Evolutionary conservation across 495 filamentous ascomycete species (phyloP), one percentile per base, ranked within the genome.

Genomic region (Tuber aestivum): DNA sequence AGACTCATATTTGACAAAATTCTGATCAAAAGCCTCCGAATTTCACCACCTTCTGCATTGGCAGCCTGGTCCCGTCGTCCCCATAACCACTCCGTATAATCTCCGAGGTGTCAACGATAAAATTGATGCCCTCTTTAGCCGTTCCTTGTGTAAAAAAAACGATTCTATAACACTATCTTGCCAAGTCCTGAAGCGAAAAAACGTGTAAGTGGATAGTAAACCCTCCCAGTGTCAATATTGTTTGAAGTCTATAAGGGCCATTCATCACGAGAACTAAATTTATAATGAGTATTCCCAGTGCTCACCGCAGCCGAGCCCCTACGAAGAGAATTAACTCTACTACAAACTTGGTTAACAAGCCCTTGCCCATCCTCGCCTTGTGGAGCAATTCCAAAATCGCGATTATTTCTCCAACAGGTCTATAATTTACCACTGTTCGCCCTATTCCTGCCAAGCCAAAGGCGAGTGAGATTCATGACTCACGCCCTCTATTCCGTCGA

Each of bases 241-340:
- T 78, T 78, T 75, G 71, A 81, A 82, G 48, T 82, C 76, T 72
- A 79, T 82, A 41, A 81, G 35, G 35, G 45, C 81, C 81, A 38
- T 82, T 80, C 48, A 80, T 77, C 41, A 81, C 74, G 61, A 81
- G 75, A 44, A 82, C 79, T 82, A n/a, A n/a, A 20, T 7, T 38
- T 18, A 23, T 18, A 77, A 45, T 23, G 48, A 70, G 4, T 20
- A 14, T 23, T 65, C 3, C 16, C 7, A 0, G 69, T 27, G 32
- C 8, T 37, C 7, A 56, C 23, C 10, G n/a, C 7, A 5, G 23
- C 8, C 23, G 23, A 27, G 10, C 7, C 72, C 72, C 27, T 73
- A 80, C 80, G 78, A 38, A 82, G 68, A 6, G 69, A 72, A 32
- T 78, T 80, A 42, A 76, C 76, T 48, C 61, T 41, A 20, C 70